Evolutionary conservation across 805 yeast genomes (phyloP).

Genomic region (Pichia manshurica): DNA sequence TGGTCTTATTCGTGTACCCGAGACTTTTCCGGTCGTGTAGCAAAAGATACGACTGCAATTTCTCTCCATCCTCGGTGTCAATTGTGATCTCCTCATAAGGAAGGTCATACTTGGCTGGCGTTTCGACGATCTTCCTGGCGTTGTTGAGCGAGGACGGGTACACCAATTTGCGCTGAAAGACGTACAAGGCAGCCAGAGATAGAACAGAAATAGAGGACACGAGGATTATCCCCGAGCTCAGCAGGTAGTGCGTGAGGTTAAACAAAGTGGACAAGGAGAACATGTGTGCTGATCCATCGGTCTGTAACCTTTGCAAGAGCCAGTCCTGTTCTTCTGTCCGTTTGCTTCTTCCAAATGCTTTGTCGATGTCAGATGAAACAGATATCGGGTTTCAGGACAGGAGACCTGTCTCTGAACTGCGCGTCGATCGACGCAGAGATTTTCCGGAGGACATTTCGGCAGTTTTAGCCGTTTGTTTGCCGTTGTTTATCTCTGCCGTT

Average conservation of each 20-base stretch:
- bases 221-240: constrained; percentile 4
- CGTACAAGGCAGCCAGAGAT: constrained; percentile 17
- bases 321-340: too few species aligned
- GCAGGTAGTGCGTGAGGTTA: neutral
- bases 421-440: too few species aligned
- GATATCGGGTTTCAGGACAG: too few species aligned
- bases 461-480: too few species aligned
- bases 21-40: constrained; percentile 39
- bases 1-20: constrained; percentile 48
- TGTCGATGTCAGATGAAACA: too few species aligned
- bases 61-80: constrained; percentile 64
- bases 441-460: too few species aligned
- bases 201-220: constrained; percentile 13
- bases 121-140: constrained; percentile 65
- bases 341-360: too few species aligned
- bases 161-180: constrained; percentile 41
- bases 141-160: constrained; percentile 80
- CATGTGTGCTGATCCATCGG: neutral
- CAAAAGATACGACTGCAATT: constrained; percentile 58
- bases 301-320: neutral
- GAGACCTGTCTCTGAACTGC: too few species aligned
- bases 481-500: too few species aligned
- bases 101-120: constrained; percentile 67
- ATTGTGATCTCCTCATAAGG: constrained; percentile 57
- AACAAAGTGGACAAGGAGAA: neutral